These are phyloP conservation scores for Talaromyces funiculosus DNA, from an alignment of 2,329 filamentous ascomycete genomes.

Conservation along the genomic window DNA sequence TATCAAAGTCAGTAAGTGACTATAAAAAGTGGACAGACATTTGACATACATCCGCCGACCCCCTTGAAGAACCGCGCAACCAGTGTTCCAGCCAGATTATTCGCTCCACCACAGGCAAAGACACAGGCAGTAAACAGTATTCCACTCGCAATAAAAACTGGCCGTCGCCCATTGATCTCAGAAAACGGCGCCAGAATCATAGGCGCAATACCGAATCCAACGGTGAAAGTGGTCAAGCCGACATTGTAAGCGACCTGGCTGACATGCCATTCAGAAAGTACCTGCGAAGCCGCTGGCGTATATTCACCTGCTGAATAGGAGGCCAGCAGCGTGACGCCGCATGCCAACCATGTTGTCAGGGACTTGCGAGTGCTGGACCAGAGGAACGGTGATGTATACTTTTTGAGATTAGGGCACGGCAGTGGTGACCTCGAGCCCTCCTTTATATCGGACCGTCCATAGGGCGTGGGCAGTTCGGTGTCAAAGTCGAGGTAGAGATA, in stretches of 20 bases:
- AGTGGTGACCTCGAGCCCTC: conserved; percentile 42
- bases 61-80: conserved; percentile 71
- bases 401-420: conserved; percentile 58
- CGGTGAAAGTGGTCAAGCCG: conserved; percentile 76
- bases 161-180: conserved; percentile 80
- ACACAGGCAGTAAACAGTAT: conserved; percentile 66
- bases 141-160: conserved; percentile 72
- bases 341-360: conserved; percentile 67
- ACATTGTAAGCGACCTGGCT: conserved; percentile 61
- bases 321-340: conserved; percentile 67
- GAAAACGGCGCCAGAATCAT: conserved; percentile 81
- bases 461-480: conserved; percentile 49
- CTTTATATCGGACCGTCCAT: conserved; percentile 27
- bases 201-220: conserved; percentile 73
- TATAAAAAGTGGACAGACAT: conserved; percentile 13
- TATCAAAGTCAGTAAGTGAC: conserved; percentile 14
- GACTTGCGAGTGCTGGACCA: conserved; percentile 68
- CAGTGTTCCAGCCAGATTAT: conserved; percentile 66
- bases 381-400: conserved; percentile 64
- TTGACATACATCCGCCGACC: conserved; percentile 61
- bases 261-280: conserved; percentile 61
- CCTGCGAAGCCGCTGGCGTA: conserved; percentile 60
- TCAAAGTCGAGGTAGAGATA: conserved; percentile 60
- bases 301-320: conserved; percentile 80
- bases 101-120: conserved; percentile 66